A percentile compares a stretch with the other conserved stretches of the same genome.
Evolutionary conservation across 139 green algal species (phyloP).

Genomic region (Micractinium conductrix): DNA sequence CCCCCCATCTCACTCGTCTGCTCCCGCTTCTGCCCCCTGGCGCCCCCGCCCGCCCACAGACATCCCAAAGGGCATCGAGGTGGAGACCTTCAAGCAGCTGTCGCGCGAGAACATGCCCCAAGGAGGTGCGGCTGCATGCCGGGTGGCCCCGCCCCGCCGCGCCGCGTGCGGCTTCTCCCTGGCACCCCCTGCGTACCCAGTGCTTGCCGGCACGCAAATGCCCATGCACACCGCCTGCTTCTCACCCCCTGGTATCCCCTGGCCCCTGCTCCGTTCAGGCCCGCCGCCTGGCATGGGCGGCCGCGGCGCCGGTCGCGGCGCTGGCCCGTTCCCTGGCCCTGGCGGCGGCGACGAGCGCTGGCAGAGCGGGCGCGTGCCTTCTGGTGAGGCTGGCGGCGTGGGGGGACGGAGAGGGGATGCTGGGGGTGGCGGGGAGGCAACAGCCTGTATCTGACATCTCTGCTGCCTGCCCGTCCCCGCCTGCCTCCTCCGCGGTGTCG

Average conservation of each 20-base stretch:
- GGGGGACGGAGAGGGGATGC: neutral
- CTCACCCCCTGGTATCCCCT: too few relatives aligned
- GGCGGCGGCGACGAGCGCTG: slow-evolving; percentile 26
- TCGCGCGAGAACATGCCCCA: slow-evolving; percentile 24
- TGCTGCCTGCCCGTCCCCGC: too few relatives aligned
- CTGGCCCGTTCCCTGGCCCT: neutral
- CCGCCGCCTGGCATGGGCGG: too few relatives aligned
- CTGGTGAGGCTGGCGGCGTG: neutral
- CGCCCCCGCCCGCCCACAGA: neutral
- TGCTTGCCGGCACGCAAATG: too few relatives aligned
- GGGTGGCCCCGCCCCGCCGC: too few relatives aligned
- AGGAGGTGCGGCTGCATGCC: too few relatives aligned
- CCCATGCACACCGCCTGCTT: slow-evolving; percentile 29
- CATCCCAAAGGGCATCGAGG: slow-evolving; percentile 29
- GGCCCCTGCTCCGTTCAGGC: too few relatives aligned
- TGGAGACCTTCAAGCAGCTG: slow-evolving; percentile 29
- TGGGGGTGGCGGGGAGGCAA: neutral
- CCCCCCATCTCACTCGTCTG: neutral
- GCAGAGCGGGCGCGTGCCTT: slow-evolving; percentile 29
- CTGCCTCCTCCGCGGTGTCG: too few relatives aligned
- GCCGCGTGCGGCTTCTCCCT: too few relatives aligned
- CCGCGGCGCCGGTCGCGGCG: neutral
- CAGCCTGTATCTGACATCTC: neutral
- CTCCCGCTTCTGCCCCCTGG: neutral
- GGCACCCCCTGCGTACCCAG: too few relatives aligned